Evolutionary conservation across 1,284 basidiomycete species (phyloP).

Genomic region (Malassezia yamatoensis): DNA sequence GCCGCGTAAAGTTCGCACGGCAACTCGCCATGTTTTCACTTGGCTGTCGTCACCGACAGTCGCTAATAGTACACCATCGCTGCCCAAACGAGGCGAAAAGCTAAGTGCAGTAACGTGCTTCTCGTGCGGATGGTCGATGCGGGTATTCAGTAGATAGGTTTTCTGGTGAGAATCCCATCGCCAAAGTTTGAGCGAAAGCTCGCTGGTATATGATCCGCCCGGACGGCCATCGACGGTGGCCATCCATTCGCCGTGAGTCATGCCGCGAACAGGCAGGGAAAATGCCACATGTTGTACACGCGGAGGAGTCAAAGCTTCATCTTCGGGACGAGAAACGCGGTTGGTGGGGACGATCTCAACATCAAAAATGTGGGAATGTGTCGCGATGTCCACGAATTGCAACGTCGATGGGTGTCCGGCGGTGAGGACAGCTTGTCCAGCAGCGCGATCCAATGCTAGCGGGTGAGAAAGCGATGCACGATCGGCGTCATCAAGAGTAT

Average conservation of each 20-base stretch:
- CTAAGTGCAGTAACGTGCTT: conserved; percentile 59
- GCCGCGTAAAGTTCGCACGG: conserved; percentile 29
- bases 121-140: conserved; percentile 81
- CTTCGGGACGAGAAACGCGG: conserved; percentile 71
- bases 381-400: conserved; percentile 72
- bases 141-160: conserved; percentile 60
- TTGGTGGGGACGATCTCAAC: conserved; percentile 89
- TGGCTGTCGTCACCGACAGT: conserved; percentile 62
- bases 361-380: conserved; percentile 67
- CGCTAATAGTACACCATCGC: conserved; percentile 50
- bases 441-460: conserved; percentile 34
- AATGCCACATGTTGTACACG: conserved; percentile 65
- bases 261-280: conserved; percentile 49
- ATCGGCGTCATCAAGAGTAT: conserved; percentile 10
- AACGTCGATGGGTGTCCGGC: conserved; percentile 90
- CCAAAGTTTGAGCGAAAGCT: conserved; percentile 84
- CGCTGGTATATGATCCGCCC: conserved; percentile 60
- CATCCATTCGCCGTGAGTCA: conserved; percentile 61
- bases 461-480: conserved; percentile 18
- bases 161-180: conserved; percentile 57
- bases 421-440: conserved; percentile 58
- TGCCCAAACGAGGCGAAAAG: conserved; percentile 53
- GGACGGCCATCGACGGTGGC: conserved; percentile 71
- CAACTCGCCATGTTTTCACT: conserved; percentile 60
- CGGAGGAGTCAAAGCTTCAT: conserved; percentile 66